phyloP scores from a whole-genome alignment of 164 flowering plant genomes.

The Vitis rotundifolia region DNA sequence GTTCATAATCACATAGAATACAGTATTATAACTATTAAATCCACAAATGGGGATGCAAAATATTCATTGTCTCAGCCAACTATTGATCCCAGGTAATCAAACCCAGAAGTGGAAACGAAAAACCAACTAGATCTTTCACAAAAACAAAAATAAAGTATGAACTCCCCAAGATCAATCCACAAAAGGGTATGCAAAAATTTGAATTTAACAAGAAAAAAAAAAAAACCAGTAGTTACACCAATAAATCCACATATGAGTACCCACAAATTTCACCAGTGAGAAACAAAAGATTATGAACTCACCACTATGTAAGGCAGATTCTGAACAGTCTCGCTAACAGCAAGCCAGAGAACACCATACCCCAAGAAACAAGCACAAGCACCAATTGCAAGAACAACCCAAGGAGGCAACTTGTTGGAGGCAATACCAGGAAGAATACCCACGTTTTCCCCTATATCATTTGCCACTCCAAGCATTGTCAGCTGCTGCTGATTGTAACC shows the following conservation, averaged over 20 bases:
- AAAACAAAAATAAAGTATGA: too few relatives aligned
- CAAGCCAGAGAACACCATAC: conserved; percentile 62
- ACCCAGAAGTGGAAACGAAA: too few relatives aligned
- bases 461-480: conserved; percentile 59
- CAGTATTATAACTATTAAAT: neutral
- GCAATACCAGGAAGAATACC: conserved; percentile 55
- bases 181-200: too few relatives aligned
- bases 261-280: neutral
- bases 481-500: conserved; percentile 55
- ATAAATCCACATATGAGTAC: too few relatives aligned
- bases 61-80: too few relatives aligned
- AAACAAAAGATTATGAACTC: conserved; percentile 9
- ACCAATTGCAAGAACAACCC: conserved; percentile 48
- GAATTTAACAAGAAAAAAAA: too few relatives aligned
- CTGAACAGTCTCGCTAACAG: conserved; percentile 37
- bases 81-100: too few relatives aligned
- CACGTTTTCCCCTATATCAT: conserved; percentile 57
- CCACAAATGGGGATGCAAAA: neutral
- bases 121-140: too few relatives aligned
- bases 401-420: conserved; percentile 56
- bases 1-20: neutral
- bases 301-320: conserved; percentile 54
- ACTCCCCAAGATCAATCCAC: too few relatives aligned
- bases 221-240: too few relatives aligned
- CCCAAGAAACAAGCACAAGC: conserved; percentile 39